Evolutionary conservation across 352 stramenopile species (phyloP).

Genomic region (Globisporangium cylindrosporum): DNA sequence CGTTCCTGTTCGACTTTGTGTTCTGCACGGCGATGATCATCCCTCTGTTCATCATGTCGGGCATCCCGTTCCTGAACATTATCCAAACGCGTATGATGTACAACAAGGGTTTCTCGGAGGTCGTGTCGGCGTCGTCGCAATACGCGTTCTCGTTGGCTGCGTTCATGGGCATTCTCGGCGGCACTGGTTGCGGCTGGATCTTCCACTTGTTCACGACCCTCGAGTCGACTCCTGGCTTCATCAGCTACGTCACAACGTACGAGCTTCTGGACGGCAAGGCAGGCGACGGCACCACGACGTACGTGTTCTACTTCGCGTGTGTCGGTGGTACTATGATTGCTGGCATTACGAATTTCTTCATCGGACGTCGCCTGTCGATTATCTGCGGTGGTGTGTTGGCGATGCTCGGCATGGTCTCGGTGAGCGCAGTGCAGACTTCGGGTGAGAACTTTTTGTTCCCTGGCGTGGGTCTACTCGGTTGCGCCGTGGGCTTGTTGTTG

Average conservation of each 20-base stretch:
- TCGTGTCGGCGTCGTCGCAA: slow-evolving; percentile 82
- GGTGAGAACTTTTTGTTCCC: slow-evolving; percentile 59
- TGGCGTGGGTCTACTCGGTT: slow-evolving; percentile 59
- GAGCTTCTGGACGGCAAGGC: slow-evolving; percentile 55
- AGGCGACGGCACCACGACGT: slow-evolving; percentile 60
- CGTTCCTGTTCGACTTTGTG: slow-evolving; percentile 87
- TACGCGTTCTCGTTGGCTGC: slow-evolving; percentile 82
- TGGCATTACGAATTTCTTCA: slow-evolving; percentile 63
- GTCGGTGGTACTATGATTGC: slow-evolving; percentile 52
- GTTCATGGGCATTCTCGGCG: slow-evolving; percentile 72
- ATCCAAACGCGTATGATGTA: slow-evolving; percentile 91
- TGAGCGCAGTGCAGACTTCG: slow-evolving; percentile 53
- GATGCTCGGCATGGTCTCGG: slow-evolving; percentile 66
- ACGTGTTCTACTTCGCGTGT: slow-evolving; percentile 61
- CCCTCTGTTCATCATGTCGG: slow-evolving; percentile 75
- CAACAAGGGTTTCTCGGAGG: slow-evolving; percentile 87
- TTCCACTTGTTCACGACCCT: slow-evolving; percentile 78
- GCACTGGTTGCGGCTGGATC: slow-evolving; percentile 69
- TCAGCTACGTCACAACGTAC: slow-evolving; percentile 80
- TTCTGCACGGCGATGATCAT: slow-evolving; percentile 74
- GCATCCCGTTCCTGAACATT: slow-evolving; percentile 84
- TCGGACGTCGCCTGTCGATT: slow-evolving; percentile 73
- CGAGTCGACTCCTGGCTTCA: slow-evolving; percentile 70
- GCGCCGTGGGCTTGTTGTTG: slow-evolving; percentile 58
- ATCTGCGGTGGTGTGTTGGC: slow-evolving; percentile 63